A percentile compares a stretch with the other conserved stretches of the same genome.
Evolutionary conservation across 2,329 filamentous ascomycete genomes (phyloP).

Genomic region (Nothopassalora personata): DNA sequence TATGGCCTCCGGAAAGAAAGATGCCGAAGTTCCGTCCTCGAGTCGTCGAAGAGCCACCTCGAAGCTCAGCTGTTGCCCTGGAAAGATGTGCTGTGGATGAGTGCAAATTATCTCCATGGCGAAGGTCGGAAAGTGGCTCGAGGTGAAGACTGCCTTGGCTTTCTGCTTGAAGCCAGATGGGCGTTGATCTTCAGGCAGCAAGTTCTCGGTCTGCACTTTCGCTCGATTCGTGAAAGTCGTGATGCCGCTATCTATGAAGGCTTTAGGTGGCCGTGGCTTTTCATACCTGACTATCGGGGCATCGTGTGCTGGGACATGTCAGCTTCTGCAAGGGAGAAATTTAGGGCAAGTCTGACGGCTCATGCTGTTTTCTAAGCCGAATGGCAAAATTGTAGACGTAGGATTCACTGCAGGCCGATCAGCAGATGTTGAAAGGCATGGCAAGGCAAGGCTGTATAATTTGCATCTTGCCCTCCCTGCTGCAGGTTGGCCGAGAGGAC

Average conservation of each 20-base stretch:
- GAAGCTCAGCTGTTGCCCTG: slow-evolving; percentile 15
- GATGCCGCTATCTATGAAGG: slow-evolving; percentile 3
- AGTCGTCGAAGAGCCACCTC: slow-evolving; percentile 12
- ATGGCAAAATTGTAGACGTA: slow-evolving; percentile 1
- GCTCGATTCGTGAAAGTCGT: slow-evolving; percentile 7
- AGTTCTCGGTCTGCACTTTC: slow-evolving; percentile 17
- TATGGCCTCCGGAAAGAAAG: slow-evolving; percentile 6
- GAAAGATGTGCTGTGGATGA: slow-evolving; percentile 12
- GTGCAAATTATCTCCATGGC: slow-evolving; percentile 17
- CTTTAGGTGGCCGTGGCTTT: neutral
- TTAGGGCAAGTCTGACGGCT: neutral
- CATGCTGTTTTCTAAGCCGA: neutral
- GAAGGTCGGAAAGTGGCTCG: slow-evolving; percentile 18
- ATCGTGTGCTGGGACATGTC: neutral
- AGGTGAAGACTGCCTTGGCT: slow-evolving; percentile 20
- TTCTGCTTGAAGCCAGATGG: slow-evolving; percentile 21
- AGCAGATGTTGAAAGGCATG: neutral
- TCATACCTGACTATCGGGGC: neutral
- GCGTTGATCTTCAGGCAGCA: slow-evolving; percentile 19
- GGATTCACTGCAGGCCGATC: slow-evolving; percentile 1
- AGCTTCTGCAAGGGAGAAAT: neutral
- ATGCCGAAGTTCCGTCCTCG: slow-evolving; percentile 7
- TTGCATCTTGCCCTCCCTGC: neutral
- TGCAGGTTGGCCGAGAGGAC: neutral
- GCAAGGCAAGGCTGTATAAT: too few species aligned